phyloP scores from a whole-genome alignment of 2,329 filamentous ascomycete genomes.

The Dothideomycetes sp. region DNA sequence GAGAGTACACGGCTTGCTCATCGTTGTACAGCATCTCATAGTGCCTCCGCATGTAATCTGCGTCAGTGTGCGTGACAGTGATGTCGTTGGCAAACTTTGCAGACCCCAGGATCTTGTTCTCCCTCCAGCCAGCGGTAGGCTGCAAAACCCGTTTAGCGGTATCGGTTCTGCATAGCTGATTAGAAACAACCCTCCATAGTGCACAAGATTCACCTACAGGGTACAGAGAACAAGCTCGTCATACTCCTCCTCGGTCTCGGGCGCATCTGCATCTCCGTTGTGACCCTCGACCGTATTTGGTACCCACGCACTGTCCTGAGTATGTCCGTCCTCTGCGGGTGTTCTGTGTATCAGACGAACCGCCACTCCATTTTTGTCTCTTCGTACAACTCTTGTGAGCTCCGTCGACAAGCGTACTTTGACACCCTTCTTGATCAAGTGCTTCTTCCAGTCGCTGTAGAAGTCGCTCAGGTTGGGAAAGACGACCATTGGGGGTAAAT shows the following conservation, averaged over 20 bases:
- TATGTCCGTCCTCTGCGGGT: conserved; percentile 30
- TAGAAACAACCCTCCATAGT: conserved; percentile 11
- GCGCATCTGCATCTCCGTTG: conserved; percentile 28
- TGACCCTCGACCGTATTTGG: conserved; percentile 21
- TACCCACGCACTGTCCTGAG: conserved; percentile 34
- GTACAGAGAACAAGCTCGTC: conserved; percentile 59
- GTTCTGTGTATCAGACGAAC: conserved; percentile 37
- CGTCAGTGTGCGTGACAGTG: conserved; percentile 58
- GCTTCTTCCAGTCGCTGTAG: conserved; percentile 48
- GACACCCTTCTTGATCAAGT: conserved; percentile 44
- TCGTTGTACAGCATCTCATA: conserved; percentile 52
- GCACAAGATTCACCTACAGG: too few relatives aligned
- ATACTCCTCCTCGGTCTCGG: conserved; percentile 39
- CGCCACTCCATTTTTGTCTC: conserved; percentile 41
- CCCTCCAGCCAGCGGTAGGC: conserved; percentile 46
- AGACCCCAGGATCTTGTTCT: conserved; percentile 58
- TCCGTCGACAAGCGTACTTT: conserved; percentile 46
- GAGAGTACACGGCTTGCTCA: conserved; percentile 31
- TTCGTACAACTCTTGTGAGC: conserved; percentile 40
- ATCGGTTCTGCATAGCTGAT: conserved; percentile 29
- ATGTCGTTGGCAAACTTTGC: conserved; percentile 61
- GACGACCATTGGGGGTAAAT: conserved; percentile 46
- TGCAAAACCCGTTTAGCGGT: conserved; percentile 49
- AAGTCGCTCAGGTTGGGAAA: conserved; percentile 53
- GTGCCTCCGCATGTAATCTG: conserved; percentile 53